These are phyloP conservation scores for Hyaloperonospora brassicae DNA, from an alignment of 352 stramenopile species.

Conservation along the genomic window DNA sequence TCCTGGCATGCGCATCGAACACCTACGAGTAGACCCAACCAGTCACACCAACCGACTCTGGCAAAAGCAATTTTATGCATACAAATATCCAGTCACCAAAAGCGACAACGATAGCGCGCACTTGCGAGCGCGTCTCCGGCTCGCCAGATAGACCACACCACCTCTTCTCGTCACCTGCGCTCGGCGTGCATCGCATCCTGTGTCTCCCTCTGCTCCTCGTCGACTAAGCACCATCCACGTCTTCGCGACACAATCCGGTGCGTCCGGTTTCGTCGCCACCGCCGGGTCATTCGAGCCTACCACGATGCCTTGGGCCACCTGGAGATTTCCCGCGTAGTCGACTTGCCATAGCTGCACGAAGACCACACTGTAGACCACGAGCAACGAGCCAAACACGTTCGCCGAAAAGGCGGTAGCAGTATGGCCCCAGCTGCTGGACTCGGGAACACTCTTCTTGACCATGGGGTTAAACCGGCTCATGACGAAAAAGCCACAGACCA, in stretches of 20 bases:
- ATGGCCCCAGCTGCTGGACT: constrained; percentile 87
- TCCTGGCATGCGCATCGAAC: too few relatives aligned
- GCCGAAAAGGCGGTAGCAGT: constrained; percentile 72
- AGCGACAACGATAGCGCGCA: constrained; percentile 8
- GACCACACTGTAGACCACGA: constrained; percentile 77
- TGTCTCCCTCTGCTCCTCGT: neutral
- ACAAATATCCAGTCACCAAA: constrained; percentile 29
- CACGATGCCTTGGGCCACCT: constrained; percentile 39
- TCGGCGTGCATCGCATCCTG: constrained; percentile 11
- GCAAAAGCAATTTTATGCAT: constrained; percentile 29
- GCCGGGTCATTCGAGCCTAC: constrained; percentile 9
- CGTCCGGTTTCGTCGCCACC: constrained; percentile 13
- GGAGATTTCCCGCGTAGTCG: constrained; percentile 70
- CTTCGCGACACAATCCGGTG: constrained; percentile 16
- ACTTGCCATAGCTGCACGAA: constrained; percentile 87
- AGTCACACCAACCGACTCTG: too few relatives aligned
- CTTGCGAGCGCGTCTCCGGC: constrained; percentile 15
- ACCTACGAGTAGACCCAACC: too few relatives aligned
- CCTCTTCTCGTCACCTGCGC: constrained; percentile 17
- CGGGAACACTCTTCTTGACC: constrained; percentile 88
- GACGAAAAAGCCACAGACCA: constrained; percentile 85
- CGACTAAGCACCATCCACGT: constrained; percentile 7
- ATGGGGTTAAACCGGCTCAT: constrained; percentile 85
- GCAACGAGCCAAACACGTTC: constrained; percentile 76
- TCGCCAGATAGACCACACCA: constrained; percentile 37